Conservation (phyloP, 257 asterid genomes). For the Lithospermum erythrorhizon region DNA sequence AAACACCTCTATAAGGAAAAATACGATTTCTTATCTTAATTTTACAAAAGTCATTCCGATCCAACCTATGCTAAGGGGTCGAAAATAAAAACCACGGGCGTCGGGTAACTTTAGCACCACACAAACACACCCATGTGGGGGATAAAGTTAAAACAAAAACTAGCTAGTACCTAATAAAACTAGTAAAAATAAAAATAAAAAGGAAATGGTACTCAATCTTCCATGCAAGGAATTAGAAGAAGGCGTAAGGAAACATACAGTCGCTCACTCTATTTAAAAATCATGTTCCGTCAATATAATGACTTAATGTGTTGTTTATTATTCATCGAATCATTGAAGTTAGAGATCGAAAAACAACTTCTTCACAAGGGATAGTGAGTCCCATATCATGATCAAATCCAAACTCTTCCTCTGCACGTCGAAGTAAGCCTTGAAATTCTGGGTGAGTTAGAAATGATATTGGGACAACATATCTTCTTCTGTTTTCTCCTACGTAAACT, state of each 20-base stretch:
- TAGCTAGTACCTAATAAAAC: background rate
- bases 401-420: conserved; percentile 37
- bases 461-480: conserved; percentile 37
- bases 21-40: background rate
- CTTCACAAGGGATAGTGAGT: conserved; percentile 41
- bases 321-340: conserved; percentile 34
- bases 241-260: no score
- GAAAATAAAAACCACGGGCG: conserved; percentile 9
- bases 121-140: conserved; percentile 6
- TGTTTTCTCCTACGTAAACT: conserved; percentile 35
- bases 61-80: conserved; percentile 13
- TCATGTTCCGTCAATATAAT: no score
- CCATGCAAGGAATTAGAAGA: no score
- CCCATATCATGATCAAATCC: conserved; percentile 46
- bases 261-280: no score
- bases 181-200: background rate
- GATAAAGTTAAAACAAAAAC: background rate
- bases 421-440: conserved; percentile 32
- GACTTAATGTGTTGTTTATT: background rate
- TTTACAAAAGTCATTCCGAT: conserved; percentile 2
- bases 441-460: conserved; percentile 37
- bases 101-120: conserved; percentile 16
- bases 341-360: conserved; percentile 30
- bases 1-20: conserved; percentile 31
- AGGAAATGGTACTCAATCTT: background rate